These are phyloP conservation scores for Phialophora expanda DNA, from an alignment of 2,329 filamentous ascomycete genomes.

Conservation along the genomic window DNA sequence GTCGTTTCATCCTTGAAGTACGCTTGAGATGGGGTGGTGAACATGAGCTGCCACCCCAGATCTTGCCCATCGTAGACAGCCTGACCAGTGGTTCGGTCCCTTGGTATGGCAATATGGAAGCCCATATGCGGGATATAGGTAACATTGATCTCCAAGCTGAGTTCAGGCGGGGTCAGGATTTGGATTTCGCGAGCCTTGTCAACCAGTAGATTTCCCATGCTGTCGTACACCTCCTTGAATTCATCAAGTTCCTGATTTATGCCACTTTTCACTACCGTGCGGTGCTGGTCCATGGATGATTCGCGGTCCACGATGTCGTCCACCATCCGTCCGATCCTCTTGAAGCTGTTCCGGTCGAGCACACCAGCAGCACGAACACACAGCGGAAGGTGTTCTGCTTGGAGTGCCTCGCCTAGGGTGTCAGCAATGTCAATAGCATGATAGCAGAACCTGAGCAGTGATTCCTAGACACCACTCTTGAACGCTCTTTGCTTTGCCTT, in stretches of 20 bases:
- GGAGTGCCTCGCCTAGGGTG: constrained; percentile 62
- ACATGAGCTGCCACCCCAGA: constrained; percentile 77
- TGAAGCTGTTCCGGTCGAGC: constrained; percentile 65
- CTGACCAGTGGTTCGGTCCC: constrained; percentile 63
- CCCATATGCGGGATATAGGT: constrained; percentile 91
- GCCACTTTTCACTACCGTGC: constrained; percentile 73
- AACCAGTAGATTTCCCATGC: constrained; percentile 74
- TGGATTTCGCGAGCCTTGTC: constrained; percentile 70
- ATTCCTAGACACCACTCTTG: constrained; percentile 73
- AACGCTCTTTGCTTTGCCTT: constrained; percentile 60
- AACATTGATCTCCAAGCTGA: constrained; percentile 68
- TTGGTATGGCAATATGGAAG: constrained; percentile 77
- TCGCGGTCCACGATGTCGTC: constrained; percentile 61
- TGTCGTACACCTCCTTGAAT: constrained; percentile 77
- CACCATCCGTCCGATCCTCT: constrained; percentile 72
- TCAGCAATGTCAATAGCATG: constrained; percentile 73
- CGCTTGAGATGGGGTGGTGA: constrained; percentile 70
- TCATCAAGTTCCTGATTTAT: constrained; percentile 76
- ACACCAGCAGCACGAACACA: constrained; percentile 59
- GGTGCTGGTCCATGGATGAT: constrained; percentile 62
- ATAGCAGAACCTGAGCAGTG: constrained; percentile 73
- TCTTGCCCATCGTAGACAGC: constrained; percentile 68
- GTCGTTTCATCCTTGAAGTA: constrained; percentile 90
- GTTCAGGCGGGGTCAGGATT: constrained; percentile 63
- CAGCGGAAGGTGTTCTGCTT: constrained; percentile 48